Conservation (phyloP, 75 land plant genomes). For the Cryptomeria japonica region DNA sequence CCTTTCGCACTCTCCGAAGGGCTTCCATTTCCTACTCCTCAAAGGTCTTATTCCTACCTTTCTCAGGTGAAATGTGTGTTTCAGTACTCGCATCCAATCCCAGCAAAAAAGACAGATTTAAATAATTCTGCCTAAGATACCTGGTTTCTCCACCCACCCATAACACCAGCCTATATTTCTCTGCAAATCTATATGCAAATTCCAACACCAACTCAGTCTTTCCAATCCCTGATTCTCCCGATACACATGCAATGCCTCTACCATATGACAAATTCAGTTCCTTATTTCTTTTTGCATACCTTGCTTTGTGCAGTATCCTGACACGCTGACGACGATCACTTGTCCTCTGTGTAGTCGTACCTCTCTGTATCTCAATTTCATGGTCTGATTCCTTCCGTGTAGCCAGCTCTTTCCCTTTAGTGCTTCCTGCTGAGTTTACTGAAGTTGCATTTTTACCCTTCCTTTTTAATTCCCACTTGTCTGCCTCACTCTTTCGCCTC, state of each 20-base stretch:
- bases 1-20: conserved; percentile 58
- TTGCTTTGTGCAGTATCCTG: conserved; percentile 18
- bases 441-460: neutral
- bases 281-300: conserved; percentile 26
- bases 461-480: conserved; percentile 9
- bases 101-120: conserved; percentile 61
- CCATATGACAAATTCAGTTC: conserved; percentile 48
- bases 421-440: neutral
- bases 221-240: conserved; percentile 89
- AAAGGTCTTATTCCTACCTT: conserved; percentile 56
- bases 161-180: conserved; percentile 85
- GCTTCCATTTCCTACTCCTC: conserved; percentile 88
- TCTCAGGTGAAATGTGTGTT: conserved; percentile 29
- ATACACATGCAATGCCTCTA: conserved; percentile 68
- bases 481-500: conserved; percentile 20
- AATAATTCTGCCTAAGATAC: conserved; percentile 78
- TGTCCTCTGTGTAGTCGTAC: conserved; percentile 20
- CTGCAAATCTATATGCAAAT: conserved; percentile 72
- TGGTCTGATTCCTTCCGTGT: conserved; percentile 69
- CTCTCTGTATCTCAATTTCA: conserved; percentile 63
- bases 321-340: conserved; percentile 9
- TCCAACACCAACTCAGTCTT: conserved; percentile 88
- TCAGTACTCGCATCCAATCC: conserved; percentile 73
- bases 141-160: conserved; percentile 91
- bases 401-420: conserved; percentile 55